Base-by-base conservation (phyloP, 2,329 filamentous ascomycete species). In the Orbilia quercus region DNA sequence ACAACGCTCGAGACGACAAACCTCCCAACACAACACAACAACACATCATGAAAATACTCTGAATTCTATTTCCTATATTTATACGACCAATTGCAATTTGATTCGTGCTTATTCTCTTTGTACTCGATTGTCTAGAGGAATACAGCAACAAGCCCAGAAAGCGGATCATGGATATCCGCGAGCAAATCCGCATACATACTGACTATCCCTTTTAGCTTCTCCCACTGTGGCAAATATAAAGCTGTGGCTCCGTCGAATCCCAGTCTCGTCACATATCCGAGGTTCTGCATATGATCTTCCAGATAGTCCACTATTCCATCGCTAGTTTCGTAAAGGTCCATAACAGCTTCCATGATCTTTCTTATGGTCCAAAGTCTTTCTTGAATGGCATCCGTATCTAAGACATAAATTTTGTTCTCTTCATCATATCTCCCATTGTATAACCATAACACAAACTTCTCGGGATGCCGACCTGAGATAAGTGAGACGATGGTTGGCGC, bases 21-120 rank as follows among this genome's bases (percentile, higher is more conserved):
- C 16, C 50, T 9, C 25, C 45, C 60, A 65, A 48, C 1, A 1
- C 58, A 62, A 62, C 44, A 38, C 58, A 28, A 18, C 44, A 50
- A 60, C 48, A 36, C 48, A 53, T 53, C 16, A 14, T 18, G 16
- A 34, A n/a, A n/a, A n/a, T n/a, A n/a, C n/a, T n/a, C n/a, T n/a
- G n/a, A n/a, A n/a, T n/a, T n/a, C n/a, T n/a, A n/a, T n/a, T n/a
- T n/a, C n/a, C n/a, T n/a, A n/a, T n/a, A n/a, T n/a, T n/a, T n/a
- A n/a, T n/a, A n/a, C n/a, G n/a, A n/a, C n/a, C n/a, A n/a, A n/a
- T n/a, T n/a, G n/a, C n/a, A n/a, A n/a, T n/a, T n/a, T n/a, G n/a
- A n/a, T n/a, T n/a, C n/a, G n/a, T n/a, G n/a, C n/a, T n/a, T n/a
- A n/a, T n/a, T n/a, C n/a, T n/a, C n/a, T n/a, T n/a, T 6, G 16